Evolutionary conservation across 2,329 filamentous ascomycete genomes (phyloP), one percentile per base, ranked within the genome.

Genomic region (Ophiostoma australiae): DNA sequence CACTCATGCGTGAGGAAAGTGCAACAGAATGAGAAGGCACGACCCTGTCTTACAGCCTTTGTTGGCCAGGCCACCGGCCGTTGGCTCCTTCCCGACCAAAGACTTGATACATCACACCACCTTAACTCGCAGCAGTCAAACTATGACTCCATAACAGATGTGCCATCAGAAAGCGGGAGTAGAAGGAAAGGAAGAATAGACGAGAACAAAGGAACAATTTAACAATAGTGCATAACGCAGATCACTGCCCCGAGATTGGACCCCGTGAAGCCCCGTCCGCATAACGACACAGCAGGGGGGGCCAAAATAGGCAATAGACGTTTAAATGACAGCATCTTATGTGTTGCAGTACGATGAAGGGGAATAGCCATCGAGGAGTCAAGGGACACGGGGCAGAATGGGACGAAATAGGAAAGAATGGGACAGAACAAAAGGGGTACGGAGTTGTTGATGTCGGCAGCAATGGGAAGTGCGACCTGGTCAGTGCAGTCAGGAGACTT

Each of bases 391-490:
- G 58, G 58, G 31, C 31, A 35, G 58, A 35, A 63, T 63, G 58
- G 58, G 17, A 33, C 58, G 31, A 37, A 66, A 66, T 20, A 35
- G 27, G 61, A 35, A 39, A 39, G 35, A 44, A 67, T 39, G 37
- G 23, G 35, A 23, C n/a, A 27, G 48, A 31, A 31, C 35, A 67
- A 41, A 23, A 48, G 66, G 52, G 52, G n/a, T 13, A 58, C 20
- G 41, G 39, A 67, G 35, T 27, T 20, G 23, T 27, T 27, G 23
- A 58, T 58, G 52, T 63, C 52, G 52, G n/a, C 20, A 67, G 23
- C n/a, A 66, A 39, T 17, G 4, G 67, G 15, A 68, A 31, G 67
- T 55, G 67, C 67, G 44, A 55, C 67, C 44, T 52, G 27, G 41
- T n/a, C 27, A 52, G 67, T 68, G 39, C 39, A 27, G 39, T 20